Evolutionary conservation across 306 rosid species (phyloP), one percentile per base, ranked within the genome.

Genomic region (Gleditsia sinensis): DNA sequence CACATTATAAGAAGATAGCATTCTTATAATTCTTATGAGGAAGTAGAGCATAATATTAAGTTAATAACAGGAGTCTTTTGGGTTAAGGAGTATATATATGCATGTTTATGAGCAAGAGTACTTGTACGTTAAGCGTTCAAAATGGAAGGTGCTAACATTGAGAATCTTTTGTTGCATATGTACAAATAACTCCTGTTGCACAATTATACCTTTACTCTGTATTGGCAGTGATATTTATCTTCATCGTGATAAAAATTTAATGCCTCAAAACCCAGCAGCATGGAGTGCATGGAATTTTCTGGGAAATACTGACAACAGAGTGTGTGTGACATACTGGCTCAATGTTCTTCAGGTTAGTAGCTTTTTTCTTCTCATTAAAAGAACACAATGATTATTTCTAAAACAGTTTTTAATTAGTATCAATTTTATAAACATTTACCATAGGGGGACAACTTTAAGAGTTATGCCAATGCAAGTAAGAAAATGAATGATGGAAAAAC

Each of bases 271-370:
- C 80, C 91, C 83, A 76, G 91, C 92, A 45, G 98, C 97, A 57
- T 94, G 98, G 98, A 91, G 97, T 78, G 96, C 98, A 7, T 94
- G 98, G 98, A 94, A 91, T 84, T 94, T 89, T 80, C 94, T 89
- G 36, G 97, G 98, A 74, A 74, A 74, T 80, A 81, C 71, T 21
- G 84, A 83, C 71, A 78, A 81, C 63, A 88, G 61, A 91, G 89
- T 89, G 57, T 89, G 92, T 69, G 55, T 94, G 68, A 94, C 98
- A 53, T 94, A 94, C 86, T 94, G 98, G 98, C 91, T 94, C 70
- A 91, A 94, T 67, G 59, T 88, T 78, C 98, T 94, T 80, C 98
- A 94, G 97, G 98, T 91, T 70, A 39, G 86, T 74, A 60, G 42
- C 46, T 71, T 8, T 49, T 71, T 9, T 32, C 34, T 34, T 50